Evolutionary conservation across 179 eudicot species (phyloP).

Genomic region (Gypsophila paniculata): DNA sequence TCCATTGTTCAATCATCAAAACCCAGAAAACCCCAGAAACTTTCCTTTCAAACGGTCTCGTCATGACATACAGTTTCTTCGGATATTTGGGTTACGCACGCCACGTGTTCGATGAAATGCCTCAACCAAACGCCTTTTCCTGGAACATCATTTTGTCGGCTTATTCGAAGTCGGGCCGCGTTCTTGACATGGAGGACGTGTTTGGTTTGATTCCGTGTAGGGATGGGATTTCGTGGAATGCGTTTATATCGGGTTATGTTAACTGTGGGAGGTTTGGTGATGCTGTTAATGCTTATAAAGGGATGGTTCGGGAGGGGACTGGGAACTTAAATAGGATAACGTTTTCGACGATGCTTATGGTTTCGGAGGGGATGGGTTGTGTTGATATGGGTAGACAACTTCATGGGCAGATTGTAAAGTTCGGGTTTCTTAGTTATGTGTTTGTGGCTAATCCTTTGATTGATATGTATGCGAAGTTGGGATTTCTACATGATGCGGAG

Average conservation of each 20-base stretch:
- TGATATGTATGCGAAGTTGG: constrained; percentile 77
- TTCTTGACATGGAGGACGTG: constrained; percentile 49
- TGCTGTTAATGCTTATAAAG: constrained; percentile 56
- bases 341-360: constrained; percentile 66
- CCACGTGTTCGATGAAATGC: constrained; percentile 68
- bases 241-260: constrained; percentile 70
- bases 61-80: constrained; percentile 36
- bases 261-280: constrained; percentile 33
- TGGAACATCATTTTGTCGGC: constrained; percentile 72
- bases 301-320: constrained; percentile 54
- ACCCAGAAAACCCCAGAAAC: constrained; percentile 46
- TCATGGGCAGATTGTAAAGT: constrained; percentile 79
- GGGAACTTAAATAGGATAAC: constrained; percentile 59
- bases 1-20: constrained; percentile 56
- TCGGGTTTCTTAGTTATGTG: constrained; percentile 62
- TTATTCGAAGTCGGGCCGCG: constrained; percentile 46
- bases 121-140: constrained; percentile 59
- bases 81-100: constrained; percentile 55
- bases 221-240: constrained; percentile 90
- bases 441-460: constrained; percentile 83
- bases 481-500: constrained; percentile 45
- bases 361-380: constrained; percentile 43
- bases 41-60: constrained; percentile 56
- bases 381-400: constrained; percentile 60
- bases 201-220: constrained; percentile 49